Evolutionary conservation across 2,329 filamentous ascomycete species (phyloP).

Genomic region (Alternaria sp.): DNA sequence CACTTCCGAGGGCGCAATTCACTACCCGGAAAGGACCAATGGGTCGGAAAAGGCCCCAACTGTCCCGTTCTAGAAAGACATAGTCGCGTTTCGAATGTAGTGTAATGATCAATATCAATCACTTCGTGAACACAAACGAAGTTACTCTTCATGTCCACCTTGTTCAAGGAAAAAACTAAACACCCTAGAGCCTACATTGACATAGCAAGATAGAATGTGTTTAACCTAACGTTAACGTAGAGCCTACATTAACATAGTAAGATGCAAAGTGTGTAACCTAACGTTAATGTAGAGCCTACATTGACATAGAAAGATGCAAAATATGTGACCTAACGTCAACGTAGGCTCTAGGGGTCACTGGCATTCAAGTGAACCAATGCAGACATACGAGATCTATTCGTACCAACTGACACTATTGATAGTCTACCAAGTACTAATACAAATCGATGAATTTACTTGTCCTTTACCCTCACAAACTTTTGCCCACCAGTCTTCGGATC

Average conservation of each 20-base stretch:
- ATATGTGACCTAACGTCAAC: background rate
- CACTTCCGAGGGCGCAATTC: constrained; percentile 58
- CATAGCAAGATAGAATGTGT: too few relatives aligned
- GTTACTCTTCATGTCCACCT: background rate
- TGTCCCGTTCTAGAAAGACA: constrained; percentile 28
- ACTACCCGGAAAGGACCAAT: constrained; percentile 60
- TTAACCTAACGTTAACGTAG: too few relatives aligned
- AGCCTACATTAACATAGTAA: background rate
- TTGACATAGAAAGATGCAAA: background rate
- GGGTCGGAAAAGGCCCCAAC: constrained; percentile 44
- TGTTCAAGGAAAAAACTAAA: background rate
- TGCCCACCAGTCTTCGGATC: background rate
- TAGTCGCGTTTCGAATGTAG: background rate
- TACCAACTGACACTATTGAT: background rate
- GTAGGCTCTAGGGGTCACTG: background rate
- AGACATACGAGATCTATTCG: background rate
- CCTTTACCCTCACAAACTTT: background rate
- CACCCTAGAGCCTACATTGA: background rate
- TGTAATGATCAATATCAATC: background rate
- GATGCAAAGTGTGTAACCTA: background rate
- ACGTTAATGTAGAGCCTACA: background rate
- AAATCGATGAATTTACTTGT: background rate
- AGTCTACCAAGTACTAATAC: background rate
- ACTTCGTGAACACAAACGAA: background rate
- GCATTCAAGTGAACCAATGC: background rate